Conservation (phyloP, 768 basidiomycete genomes). For the Boletus rubroflammeus region DNA sequence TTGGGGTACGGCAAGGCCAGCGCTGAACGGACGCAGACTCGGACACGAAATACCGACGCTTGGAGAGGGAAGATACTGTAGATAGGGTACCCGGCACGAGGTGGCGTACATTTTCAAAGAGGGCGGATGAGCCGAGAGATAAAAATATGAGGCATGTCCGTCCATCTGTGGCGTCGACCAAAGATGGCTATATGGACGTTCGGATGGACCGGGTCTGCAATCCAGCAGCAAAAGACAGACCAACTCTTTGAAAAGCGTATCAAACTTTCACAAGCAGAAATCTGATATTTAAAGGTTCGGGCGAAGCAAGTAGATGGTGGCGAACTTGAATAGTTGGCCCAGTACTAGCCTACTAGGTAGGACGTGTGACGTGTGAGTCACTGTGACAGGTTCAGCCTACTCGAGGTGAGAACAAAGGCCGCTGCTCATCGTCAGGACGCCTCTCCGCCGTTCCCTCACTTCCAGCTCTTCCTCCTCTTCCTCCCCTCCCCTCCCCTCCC, state of each 20-base stretch:
- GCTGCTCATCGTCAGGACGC: slow-evolving; percentile 10
- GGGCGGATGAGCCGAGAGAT: not conserved
- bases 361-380: slow-evolving; percentile 23
- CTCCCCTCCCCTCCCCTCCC: too few species aligned
- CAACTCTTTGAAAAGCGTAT: too few species aligned
- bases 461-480: not conserved
- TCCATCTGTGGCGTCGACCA: slow-evolving; percentile 12
- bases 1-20: not conserved
- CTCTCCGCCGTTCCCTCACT: slow-evolving; percentile 9
- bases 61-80: not conserved
- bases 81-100: not conserved
- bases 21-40: not conserved
- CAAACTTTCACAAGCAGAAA: too few species aligned
- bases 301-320: too few species aligned
- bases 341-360: too few species aligned
- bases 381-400: slow-evolving; percentile 17
- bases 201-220: not conserved
- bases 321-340: too few species aligned
- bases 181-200: slow-evolving; percentile 19
- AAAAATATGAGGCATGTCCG: slow-evolving; percentile 10
- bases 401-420: slow-evolving; percentile 25
- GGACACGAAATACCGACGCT: not conserved
- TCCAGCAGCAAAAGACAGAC: not conserved
- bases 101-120: not conserved
- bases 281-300: too few species aligned